These are phyloP conservation scores for Pseudozyma tsukubaensis DNA, from an alignment of 1,284 basidiomycete species.

Conservation along the genomic window DNA sequence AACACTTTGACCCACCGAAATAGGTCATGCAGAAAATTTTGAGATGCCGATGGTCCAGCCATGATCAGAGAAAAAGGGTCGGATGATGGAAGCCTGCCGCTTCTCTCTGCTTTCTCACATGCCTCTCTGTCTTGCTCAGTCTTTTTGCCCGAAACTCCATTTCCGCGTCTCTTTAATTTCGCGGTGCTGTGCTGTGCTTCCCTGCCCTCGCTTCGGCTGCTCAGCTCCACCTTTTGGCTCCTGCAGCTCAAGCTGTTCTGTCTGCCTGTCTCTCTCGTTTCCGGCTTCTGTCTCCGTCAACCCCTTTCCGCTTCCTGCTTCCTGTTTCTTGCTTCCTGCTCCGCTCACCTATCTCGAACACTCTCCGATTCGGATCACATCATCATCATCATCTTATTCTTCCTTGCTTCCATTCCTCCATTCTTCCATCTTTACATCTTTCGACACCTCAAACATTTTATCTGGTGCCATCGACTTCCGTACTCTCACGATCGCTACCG, in stretches of 20 bases:
- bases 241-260: conserved; percentile 1
- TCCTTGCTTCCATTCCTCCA: neutral
- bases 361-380: neutral
- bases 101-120: neutral
- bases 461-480: neutral
- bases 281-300: neutral
- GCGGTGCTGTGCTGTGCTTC: neutral
- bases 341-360: neutral
- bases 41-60: conserved; percentile 10
- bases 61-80: neutral
- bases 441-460: too few species aligned
- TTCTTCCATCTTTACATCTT: neutral
- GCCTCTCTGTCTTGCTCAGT: neutral
- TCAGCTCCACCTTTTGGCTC: too few species aligned
- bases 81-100: conserved; percentile 17
- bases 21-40: neutral
- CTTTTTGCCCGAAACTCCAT: conserved; percentile 1
- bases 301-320: conserved; percentile 7
- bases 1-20: neutral
- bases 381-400: neutral
- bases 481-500: too few species aligned
- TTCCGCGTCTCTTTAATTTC: neutral
- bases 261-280: neutral
- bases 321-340: neutral
- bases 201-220: conserved; percentile 2